Percentiles rank a stretch among this genome's conserved stretches.
Evolutionary conservation across 805 yeast genomes (phyloP).

Genomic region (Cyberlindnera xishuangbannaensis): DNA sequence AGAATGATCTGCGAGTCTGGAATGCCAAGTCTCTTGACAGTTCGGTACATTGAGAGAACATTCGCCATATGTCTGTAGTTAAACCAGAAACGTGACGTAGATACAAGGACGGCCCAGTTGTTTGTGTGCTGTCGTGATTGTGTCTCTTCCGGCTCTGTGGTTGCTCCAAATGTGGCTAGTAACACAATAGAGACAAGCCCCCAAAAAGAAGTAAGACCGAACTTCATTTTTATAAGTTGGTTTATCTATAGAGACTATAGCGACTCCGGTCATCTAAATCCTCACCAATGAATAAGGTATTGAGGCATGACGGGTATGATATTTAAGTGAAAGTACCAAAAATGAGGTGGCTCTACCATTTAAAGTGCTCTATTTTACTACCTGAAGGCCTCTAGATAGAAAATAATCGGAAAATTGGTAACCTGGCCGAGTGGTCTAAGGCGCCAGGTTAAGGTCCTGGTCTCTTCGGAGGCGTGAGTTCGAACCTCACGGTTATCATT

Average conservation of each 20-base stretch:
- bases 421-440: slow-evolving; percentile 71
- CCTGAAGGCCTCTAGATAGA: no score
- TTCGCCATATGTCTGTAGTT: slow-evolving; percentile 98
- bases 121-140: slow-evolving; percentile 45
- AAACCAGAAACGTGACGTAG: slow-evolving; percentile 97
- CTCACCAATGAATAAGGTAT: no score
- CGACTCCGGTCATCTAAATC: no score
- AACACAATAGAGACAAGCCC: slow-evolving; percentile 2
- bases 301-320: no score
- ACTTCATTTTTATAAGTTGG: slow-evolving; percentile 1
- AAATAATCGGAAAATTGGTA: slow-evolving; percentile 38
- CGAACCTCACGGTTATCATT: slow-evolving; percentile 79
- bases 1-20: slow-evolving; percentile 96
- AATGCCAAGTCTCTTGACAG: slow-evolving; percentile 91
- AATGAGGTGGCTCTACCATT: no score
- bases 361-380: no score
- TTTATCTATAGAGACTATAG: no score
- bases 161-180: slow-evolving; percentile 2
- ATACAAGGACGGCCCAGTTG: slow-evolving; percentile 82
- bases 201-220: not conserved
- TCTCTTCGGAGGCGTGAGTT: slow-evolving; percentile 86
- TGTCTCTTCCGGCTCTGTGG: slow-evolving; percentile 3
- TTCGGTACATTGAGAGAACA: slow-evolving; percentile 87
- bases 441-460: slow-evolving; percentile 75
- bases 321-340: no score